Conservation (phyloP, 345 rosid genomes). For the Mangifera indica region DNA sequence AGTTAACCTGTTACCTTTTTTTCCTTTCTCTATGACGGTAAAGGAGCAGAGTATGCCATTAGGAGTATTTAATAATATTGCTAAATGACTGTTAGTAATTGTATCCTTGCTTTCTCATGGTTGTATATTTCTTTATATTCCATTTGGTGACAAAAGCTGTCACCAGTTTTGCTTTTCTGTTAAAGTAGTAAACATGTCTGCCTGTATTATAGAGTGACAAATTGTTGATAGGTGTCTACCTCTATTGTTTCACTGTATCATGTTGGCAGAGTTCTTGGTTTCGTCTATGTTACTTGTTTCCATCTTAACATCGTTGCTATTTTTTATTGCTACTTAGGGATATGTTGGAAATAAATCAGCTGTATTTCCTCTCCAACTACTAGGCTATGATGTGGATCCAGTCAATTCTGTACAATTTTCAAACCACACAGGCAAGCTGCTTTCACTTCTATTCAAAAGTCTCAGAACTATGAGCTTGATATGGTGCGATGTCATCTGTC, state of each 20-base stretch:
- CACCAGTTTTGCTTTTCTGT: too few relatives aligned
- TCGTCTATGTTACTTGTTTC: conserved; percentile 9
- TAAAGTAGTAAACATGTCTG: too few relatives aligned
- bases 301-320: conserved; percentile 6
- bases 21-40: too few relatives aligned
- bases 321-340: conserved; percentile 48
- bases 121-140: too few relatives aligned
- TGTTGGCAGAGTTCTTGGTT: conserved; percentile 3
- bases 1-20: too few relatives aligned
- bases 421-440: conserved; percentile 87
- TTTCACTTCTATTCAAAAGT: conserved; percentile 33
- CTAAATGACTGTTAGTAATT: too few relatives aligned
- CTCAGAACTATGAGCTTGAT: conserved; percentile 38
- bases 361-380: conserved; percentile 87
- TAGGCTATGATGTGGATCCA: conserved; percentile 97
- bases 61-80: too few relatives aligned
- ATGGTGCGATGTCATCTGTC: conserved; percentile 34
- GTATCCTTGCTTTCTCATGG: too few relatives aligned
- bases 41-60: too few relatives aligned
- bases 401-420: conserved; percentile 97
- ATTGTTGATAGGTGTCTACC: too few relatives aligned
- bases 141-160: too few relatives aligned
- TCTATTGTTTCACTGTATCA: background rate
- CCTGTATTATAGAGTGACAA: too few relatives aligned
- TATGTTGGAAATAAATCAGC: conserved; percentile 99